Evolutionary conservation across 495 filamentous ascomycete genomes (phyloP).

Genomic region (Penicillium egyptiacum): DNA sequence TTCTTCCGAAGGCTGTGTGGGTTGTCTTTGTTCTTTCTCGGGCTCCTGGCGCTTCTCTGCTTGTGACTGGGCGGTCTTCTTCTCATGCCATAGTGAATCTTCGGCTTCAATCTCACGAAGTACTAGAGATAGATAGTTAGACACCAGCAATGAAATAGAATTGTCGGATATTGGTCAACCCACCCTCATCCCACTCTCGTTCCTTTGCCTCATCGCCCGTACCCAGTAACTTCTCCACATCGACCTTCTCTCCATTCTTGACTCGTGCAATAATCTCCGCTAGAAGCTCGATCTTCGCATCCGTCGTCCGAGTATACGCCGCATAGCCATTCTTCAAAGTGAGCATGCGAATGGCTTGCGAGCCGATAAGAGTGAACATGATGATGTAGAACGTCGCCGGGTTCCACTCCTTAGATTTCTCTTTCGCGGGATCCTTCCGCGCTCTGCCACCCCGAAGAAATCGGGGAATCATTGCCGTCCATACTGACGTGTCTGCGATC

Average conservation of each 20-base stretch:
- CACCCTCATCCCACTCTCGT: conserved; percentile 85
- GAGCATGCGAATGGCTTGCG: conserved; percentile 91
- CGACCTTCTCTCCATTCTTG: conserved; percentile 82
- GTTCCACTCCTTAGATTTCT: conserved; percentile 76
- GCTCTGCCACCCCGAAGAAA: conserved; percentile 42
- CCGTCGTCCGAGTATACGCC: conserved; percentile 68
- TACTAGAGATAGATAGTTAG: conserved; percentile 48
- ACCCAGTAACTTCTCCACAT: conserved; percentile 81
- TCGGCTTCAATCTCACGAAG: conserved; percentile 79
- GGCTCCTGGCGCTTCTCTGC: conserved; percentile 6
- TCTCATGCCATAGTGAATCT: conserved; percentile 60
- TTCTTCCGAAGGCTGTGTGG: conserved; percentile 9
- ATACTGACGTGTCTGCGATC: conserved; percentile 65
- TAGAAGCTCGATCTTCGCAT: conserved; percentile 74
- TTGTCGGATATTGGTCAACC: conserved; percentile 16
- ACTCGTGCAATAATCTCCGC: conserved; percentile 81
- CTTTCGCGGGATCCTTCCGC: conserved; percentile 33
- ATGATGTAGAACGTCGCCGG: conserved; percentile 90
- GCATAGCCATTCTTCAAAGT: conserved; percentile 71
- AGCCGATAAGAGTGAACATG: conserved; percentile 88
- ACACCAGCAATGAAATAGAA: conserved; percentile 2
- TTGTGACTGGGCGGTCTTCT: conserved; percentile 11
- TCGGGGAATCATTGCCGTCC: conserved; percentile 64
- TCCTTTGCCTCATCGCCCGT: conserved; percentile 76
- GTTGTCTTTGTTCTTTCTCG: conserved; percentile 12